Evolutionary conservation across 495 filamentous ascomycete genomes (phyloP).

Genomic region (Talaromyces adpressus): DNA sequence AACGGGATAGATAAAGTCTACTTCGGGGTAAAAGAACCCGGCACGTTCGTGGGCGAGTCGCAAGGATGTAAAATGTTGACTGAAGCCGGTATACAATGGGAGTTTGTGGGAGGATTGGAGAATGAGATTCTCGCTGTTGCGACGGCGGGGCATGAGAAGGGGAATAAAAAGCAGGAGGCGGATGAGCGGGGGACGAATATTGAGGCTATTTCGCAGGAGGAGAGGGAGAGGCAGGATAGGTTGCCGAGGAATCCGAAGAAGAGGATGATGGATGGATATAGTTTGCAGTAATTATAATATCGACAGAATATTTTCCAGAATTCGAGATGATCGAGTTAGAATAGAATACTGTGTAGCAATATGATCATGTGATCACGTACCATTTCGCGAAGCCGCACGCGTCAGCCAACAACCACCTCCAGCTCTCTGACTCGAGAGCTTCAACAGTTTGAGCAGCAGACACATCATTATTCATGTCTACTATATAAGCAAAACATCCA

Average conservation of each 20-base stretch:
- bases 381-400: background rate
- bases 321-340: background rate
- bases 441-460: background rate
- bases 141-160: conserved; percentile 63
- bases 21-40: conserved; percentile 82
- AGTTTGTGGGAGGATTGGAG: conserved; percentile 69
- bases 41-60: conserved; percentile 78
- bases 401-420: background rate
- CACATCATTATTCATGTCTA: background rate
- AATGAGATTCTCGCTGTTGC: conserved; percentile 74
- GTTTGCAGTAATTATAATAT: background rate
- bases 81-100: conserved; percentile 65
- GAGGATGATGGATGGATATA: conserved; percentile 34
- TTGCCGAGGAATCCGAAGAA: conserved; percentile 40
- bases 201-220: conserved; percentile 29
- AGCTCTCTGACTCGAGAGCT: background rate
- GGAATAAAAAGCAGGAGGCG: conserved; percentile 26
- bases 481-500: background rate
- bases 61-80: conserved; percentile 63
- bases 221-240: conserved; percentile 25
- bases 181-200: conserved; percentile 24
- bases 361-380: background rate
- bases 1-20: conserved; percentile 68
- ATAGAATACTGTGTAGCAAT: background rate
- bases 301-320: background rate